Conservation (phyloP, 352 stramenopile species). For the Phytophthora litchii region DNA sequence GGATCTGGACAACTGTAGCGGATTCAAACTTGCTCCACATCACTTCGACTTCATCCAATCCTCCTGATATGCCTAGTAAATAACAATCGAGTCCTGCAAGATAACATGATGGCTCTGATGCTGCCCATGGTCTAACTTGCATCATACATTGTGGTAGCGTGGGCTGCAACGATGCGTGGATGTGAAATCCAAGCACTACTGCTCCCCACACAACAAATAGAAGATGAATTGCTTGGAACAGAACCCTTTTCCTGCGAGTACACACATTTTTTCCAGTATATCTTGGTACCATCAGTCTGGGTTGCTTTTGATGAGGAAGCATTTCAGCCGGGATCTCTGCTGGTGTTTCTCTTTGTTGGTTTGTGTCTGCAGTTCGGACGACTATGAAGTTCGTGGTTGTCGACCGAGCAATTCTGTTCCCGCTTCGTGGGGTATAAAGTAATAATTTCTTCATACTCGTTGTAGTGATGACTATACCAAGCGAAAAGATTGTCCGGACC, state of each 20-base stretch:
- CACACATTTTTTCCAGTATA: no score
- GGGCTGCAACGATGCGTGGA: slow-evolving; percentile 17
- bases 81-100: slow-evolving; percentile 39
- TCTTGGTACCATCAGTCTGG: no score
- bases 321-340: no score
- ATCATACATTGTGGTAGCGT: slow-evolving; percentile 25
- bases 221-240: not conserved
- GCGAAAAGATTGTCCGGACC: slow-evolving; percentile 18
- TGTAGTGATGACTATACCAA: slow-evolving; percentile 21
- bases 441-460: slow-evolving; percentile 7
- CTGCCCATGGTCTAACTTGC: slow-evolving; percentile 42
- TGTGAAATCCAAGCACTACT: slow-evolving; percentile 30
- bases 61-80: slow-evolving; percentile 9
- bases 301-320: no score
- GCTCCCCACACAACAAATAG: slow-evolving; percentile 11
- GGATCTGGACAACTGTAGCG: slow-evolving; percentile 27
- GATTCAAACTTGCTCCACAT: slow-evolving; percentile 32
- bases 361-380: no score
- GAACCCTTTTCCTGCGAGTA: no score
- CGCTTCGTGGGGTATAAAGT: not conserved
- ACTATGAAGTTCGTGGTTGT: no score
- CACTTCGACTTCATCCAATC: slow-evolving; percentile 4
- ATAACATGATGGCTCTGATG: slow-evolving; percentile 32
- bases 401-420: not conserved
- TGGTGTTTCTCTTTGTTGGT: no score